Evolutionary conservation across 2,329 filamentous ascomycete genomes (phyloP), one percentile per base, ranked within the genome.

Genomic region (Blastomyces silverae): DNA sequence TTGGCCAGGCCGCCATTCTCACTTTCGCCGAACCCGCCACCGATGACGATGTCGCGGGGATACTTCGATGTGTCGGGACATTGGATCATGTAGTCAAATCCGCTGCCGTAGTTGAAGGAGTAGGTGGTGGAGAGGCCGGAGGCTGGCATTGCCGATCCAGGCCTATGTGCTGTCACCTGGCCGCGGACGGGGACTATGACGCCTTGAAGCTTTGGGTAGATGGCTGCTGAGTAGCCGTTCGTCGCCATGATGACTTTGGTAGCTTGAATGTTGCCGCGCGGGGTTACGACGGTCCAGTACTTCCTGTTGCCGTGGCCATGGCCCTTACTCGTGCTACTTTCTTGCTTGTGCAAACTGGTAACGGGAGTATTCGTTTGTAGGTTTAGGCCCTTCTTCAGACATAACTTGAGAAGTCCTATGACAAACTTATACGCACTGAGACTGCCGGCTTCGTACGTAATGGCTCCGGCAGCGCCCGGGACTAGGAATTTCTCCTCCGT

Each of bases 131-230:
- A 2, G 15, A 68, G 58, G 13, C 63, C 62, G 11, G n/a, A 58
- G 52, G 53, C 62, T 34, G 67, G 66, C 57, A 68, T 66, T 34
- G 65, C 65, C 3, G 64, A 60, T n/a, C 67, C 67, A 3, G 66
- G 67, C 37, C 67, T 56, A 20, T 68, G 74, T 6, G 81, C 81
- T 1, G 80, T 79, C 60, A 84, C 76, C 67, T 85, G 82, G 0
- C 82, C 82, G 1, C 83, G 75, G 8, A 82, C 65, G 0, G 83
- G 83, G 3, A 83, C 78, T 20, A 85, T 78, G 28, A 79, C 74
- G 7, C 80, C 79, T 64, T 79, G 79, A 61, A 83, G 78, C 25
- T 66, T 71, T 13, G 76, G 75, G 67, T 79, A 75, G 2, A 84
- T 69, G 5, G 73, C 74, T 1, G 79, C 79, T 7, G 82, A 82